Base-by-base conservation (phyloP, 139 green algal genomes). In the Diplosphaera chodatii region DNA sequence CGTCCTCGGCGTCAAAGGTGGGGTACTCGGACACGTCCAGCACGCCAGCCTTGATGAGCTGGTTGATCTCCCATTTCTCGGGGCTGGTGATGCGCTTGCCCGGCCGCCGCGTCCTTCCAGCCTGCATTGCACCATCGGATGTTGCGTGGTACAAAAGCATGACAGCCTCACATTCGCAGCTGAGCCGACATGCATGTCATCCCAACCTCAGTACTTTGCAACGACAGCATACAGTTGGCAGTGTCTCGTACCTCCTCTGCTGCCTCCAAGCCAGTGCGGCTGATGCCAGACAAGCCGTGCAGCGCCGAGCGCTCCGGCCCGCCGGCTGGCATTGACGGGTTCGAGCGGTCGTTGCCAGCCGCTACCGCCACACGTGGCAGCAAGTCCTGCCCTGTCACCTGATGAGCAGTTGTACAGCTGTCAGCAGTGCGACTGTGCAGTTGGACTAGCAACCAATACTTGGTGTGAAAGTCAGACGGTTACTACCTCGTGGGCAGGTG, bases 21-120 rank as follows among this genome's bases (percentile, higher is more conserved):
- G 94, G 92, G 74, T 96, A 96, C 73, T 99, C 95, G 3, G 77
- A 64, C 25, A 91, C 84, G 67, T 91, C 81, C 62, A 99, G 84
- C 62, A 99, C 94, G 16, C 93, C 93, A 8, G 74, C 77, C 55
- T 84, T 84, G 37, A 85, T 84, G 32, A 88, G 74, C 77, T 82
- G 79, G 66, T 40, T 80, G 32, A 88, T 77, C 73, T 91, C 82
- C 81, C 81, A 88, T 27, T 78, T 74, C 69, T 91, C 85, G 29
- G 80, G 83, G 40, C 75, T 82, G n/a, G 71, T 88, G 63, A 87
- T 73, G 13, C 80, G 73, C 65, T 77, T 74, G 37, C 72, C 67
- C 25, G 66, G 66, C 8, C 77, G 70, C 55, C 74, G 70, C 41
- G 63, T 41, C 32, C 63, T 72, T 10, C 48, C 48, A 10, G 48